Evolutionary conservation across 768 basidiomycete genomes (phyloP), one percentile per base, ranked within the genome.

Genomic region (Hygrophorus russula): DNA sequence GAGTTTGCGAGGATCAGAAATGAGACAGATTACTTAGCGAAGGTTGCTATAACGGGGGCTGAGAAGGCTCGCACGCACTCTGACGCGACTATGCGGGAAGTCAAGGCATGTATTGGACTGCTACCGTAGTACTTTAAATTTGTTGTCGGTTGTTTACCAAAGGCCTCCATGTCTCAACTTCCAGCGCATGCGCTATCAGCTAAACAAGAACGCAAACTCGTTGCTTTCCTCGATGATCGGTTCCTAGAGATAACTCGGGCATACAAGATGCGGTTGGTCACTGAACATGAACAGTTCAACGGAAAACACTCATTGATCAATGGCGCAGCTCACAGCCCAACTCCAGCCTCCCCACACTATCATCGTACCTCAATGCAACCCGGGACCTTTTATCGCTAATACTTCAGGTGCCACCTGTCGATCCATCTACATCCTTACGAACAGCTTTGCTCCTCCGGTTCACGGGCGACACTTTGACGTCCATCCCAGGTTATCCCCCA

Each of bases 331-430:
- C 73, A 11, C 67, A 76, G 45, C 64, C 62, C 4, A 69, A 67
- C 11, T 70, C 78, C 0, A 66, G 61, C 13, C 63, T 83, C 1
- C 71, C 73, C 29, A 82, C 80, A 0, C 65, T 88, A 13, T 46
- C 66, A 0, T 54, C 67, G 5, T 89, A 85, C 51, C 71, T 89
- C 24, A 66, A 67, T 19, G 72, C 76, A 2, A 66, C 70, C 24
- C 76, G 72, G 15, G 62, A 61, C 37, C 61, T 87, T 14, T 61
- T 88, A 9, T 66, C 71, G 0, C 54, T 89, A 37, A 68, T 85
- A 33, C 64, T 87, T 14, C 83, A 79, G 53, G 82, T 87, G 39
- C 86, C 84, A 0, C 84, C 86, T 10, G 57, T 82, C 12, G 75
- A 78, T 47, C 79, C 82, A 0, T 86, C 84, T 2, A 74, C 79